A percentile compares a stretch with the other conserved stretches of the same genome.
Conservation (phyloP, 176 grass and related monocot species). For the Zea luxurians region DNA sequence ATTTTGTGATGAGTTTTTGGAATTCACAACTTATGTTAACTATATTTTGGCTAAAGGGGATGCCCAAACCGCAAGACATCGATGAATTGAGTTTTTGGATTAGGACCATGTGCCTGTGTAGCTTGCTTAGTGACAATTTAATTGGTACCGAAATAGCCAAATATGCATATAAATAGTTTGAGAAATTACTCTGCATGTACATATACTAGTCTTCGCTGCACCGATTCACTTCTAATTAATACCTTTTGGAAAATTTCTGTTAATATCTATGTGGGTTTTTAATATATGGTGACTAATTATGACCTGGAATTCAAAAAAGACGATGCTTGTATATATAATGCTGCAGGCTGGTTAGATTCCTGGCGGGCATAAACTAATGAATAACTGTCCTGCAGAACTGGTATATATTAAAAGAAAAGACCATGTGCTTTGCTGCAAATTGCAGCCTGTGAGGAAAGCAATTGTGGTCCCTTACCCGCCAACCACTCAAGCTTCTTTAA, state of each 20-base stretch:
- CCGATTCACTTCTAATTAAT: neutral
- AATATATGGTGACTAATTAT: neutral
- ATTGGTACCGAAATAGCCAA: neutral
- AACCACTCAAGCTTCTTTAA: slow-evolving; percentile 51
- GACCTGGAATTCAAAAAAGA: slow-evolving; percentile 14
- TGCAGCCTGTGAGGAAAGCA: slow-evolving; percentile 44
- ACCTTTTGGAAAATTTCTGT: neutral
- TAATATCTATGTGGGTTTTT: slow-evolving; percentile 17
- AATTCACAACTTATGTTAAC: neutral
- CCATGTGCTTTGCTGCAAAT: slow-evolving; percentile 54
- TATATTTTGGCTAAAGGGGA: neutral
- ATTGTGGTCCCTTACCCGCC: slow-evolving; percentile 35
- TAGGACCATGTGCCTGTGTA: slow-evolving; percentile 7
- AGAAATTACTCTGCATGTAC: neutral
- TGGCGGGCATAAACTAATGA: slow-evolving; percentile 39
- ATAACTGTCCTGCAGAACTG: slow-evolving; percentile 27
- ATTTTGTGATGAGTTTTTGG: neutral
- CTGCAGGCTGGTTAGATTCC: slow-evolving; percentile 22
- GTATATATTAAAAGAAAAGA: slow-evolving; percentile 47
- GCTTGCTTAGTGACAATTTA: slow-evolving; percentile 3
- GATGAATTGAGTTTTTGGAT: neutral
- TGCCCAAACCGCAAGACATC: neutral
- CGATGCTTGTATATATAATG: slow-evolving; percentile 15
- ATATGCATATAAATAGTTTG: neutral
- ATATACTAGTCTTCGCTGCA: slow-evolving; percentile 15